These are phyloP conservation scores for Polytrichum formosum DNA, from an alignment of 225 moss, liverwort and hornwort species.

Conservation along the genomic window DNA sequence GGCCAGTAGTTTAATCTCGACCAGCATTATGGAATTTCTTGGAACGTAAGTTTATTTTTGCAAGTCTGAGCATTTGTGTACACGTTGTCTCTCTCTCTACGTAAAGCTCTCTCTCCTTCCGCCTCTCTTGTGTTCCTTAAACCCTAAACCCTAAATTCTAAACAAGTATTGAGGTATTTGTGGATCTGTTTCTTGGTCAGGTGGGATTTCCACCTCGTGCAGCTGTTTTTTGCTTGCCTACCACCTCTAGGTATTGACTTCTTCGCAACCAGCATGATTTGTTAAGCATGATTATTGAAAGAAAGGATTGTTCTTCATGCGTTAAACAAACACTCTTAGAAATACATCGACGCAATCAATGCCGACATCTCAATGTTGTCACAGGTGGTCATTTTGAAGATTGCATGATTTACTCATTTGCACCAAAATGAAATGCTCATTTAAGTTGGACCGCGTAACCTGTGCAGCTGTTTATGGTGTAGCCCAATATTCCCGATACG, in stretches of 20 bases:
- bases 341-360: too few species aligned
- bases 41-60: too few species aligned
- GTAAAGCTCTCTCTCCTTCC: too few species aligned
- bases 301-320: too few species aligned
- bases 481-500: constrained; percentile 62
- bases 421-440: neutral
- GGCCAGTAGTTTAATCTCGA: constrained; percentile 10
- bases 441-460: neutral
- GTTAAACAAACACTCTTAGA: too few species aligned
- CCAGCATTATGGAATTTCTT: too few species aligned
- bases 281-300: neutral
- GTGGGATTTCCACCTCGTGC: constrained; percentile 88
- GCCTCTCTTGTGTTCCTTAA: too few species aligned
- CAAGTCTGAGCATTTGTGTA: too few species aligned
- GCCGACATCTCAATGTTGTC: too few species aligned
- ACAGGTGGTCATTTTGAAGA: too few species aligned
- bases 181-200: constrained; percentile 52
- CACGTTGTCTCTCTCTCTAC: too few species aligned
- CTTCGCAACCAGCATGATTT: neutral
- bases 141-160: too few species aligned
- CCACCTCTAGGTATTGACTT: constrained; percentile 58
- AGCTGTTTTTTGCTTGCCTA: constrained; percentile 75
- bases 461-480: constrained; percentile 64
- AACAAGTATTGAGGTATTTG: constrained; percentile 31
- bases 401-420: neutral